These are phyloP conservation scores for Radiomyces spectabilis DNA, from an alignment of 192 early-diverging fungal genomes.

Conservation along the genomic window DNA sequence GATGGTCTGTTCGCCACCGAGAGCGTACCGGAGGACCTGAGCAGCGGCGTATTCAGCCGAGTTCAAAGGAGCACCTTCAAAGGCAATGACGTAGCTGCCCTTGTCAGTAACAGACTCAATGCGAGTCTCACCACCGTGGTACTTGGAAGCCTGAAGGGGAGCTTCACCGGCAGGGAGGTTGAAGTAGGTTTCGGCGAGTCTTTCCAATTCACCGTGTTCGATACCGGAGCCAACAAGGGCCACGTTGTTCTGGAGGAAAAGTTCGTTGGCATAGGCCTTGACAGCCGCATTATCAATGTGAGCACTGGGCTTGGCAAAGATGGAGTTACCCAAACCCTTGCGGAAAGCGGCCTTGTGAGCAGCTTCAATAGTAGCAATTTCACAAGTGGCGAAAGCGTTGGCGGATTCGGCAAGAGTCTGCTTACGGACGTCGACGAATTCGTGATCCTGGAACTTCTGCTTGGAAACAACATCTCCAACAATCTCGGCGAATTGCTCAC, in stretches of 20 bases:
- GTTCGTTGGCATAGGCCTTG: constrained; percentile 60
- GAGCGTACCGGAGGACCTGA: constrained; percentile 50
- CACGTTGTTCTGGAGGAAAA: constrained; percentile 68
- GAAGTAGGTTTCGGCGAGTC: constrained; percentile 57
- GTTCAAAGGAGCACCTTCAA: constrained; percentile 55
- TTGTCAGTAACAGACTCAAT: constrained; percentile 49
- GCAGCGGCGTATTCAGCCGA: constrained; percentile 57
- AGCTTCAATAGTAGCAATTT: constrained; percentile 62
- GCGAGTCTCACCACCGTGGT: constrained; percentile 81
- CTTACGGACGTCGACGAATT: constrained; percentile 69
- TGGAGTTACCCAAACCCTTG: constrained; percentile 88
- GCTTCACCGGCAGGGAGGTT: constrained; percentile 21
- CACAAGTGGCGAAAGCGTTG: constrained; percentile 55
- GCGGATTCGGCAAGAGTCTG: constrained; percentile 58
- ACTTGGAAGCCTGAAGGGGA: constrained; percentile 44
- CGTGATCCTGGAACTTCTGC: constrained; percentile 76
- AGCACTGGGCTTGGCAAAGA: constrained; percentile 70
- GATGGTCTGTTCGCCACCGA: constrained; percentile 52
- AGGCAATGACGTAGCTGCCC: constrained; percentile 78
- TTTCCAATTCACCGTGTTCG: constrained; percentile 59
- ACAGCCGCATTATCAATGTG: constrained; percentile 62
- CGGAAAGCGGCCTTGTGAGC: constrained; percentile 91
- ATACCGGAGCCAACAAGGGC: constrained; percentile 84
- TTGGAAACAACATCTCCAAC: constrained; percentile 74
- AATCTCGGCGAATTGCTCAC: constrained; percentile 73